Conservation (phyloP, 2,329 filamentous ascomycete species). For the Reticulascus tulasneorum region DNA sequence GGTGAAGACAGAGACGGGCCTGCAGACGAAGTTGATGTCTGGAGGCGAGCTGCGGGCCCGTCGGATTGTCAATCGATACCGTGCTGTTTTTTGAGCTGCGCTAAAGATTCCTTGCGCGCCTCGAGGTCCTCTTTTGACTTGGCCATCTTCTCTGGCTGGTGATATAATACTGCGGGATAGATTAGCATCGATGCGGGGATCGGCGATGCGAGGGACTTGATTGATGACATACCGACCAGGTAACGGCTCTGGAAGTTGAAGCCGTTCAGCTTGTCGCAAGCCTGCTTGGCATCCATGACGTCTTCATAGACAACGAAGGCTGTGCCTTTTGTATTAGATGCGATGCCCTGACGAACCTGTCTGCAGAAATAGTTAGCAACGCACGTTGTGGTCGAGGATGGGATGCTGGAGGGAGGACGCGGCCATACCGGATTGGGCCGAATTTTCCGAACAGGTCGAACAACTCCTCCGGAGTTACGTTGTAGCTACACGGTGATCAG, state of each 20-base stretch:
- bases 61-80: conserved; percentile 94
- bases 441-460: conserved; percentile 99
- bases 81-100: conserved; percentile 95
- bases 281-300: conserved; percentile 97
- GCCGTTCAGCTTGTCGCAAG: conserved; percentile 98
- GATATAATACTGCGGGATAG: conserved; percentile 50
- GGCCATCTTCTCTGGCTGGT: conserved; percentile 64
- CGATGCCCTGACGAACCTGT: conserved; percentile 97
- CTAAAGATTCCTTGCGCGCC: conserved; percentile 92
- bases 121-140: conserved; percentile 92
- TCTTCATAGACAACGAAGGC: conserved; percentile 99
- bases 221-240: conserved; percentile 74
- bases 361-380: conserved; percentile 41
- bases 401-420: conserved; percentile 13
- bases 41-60: conserved; percentile 55
- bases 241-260: conserved; percentile 99
- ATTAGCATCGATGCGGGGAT: conserved; percentile 7
- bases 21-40: conserved; percentile 48
- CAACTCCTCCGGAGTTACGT: conserved; percentile 95
- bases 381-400: neutral
- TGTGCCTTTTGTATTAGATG: conserved; percentile 95
- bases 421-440: conserved; percentile 80
- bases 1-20: conserved; percentile 54
- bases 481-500: conserved; percentile 66
- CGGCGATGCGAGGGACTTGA: conserved; percentile 8